phyloP scores from a whole-genome alignment of 1,284 basidiomycete species.

The Bjerkandera adusta region DNA sequence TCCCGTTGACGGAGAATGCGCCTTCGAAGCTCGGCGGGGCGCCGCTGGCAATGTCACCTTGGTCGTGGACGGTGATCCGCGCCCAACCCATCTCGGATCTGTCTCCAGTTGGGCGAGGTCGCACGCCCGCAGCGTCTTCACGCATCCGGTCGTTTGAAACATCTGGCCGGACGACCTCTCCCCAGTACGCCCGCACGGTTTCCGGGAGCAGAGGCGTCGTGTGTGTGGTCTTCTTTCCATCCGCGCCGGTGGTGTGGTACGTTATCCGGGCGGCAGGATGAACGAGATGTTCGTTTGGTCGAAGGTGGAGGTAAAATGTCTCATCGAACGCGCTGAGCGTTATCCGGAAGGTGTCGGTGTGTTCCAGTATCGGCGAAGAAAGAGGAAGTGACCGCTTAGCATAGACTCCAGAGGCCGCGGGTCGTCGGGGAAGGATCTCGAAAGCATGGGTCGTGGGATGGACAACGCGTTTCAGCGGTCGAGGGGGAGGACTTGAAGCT shows the following conservation, averaged over 20 bases:
- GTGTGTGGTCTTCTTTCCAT: slow-evolving; percentile 38
- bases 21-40: slow-evolving; percentile 70
- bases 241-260: slow-evolving; percentile 47
- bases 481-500: slow-evolving; percentile 52
- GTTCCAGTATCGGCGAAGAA: slow-evolving; percentile 44
- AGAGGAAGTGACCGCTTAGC: slow-evolving; percentile 32
- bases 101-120: slow-evolving; percentile 38
- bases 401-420: slow-evolving; percentile 30
- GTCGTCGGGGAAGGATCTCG: slow-evolving; percentile 62
- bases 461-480: slow-evolving; percentile 55
- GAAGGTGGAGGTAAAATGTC: slow-evolving; percentile 64
- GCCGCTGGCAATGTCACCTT: slow-evolving; percentile 49
- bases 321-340: slow-evolving; percentile 63
- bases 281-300: slow-evolving; percentile 73
- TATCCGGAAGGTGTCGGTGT: slow-evolving; percentile 66
- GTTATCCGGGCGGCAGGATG: slow-evolving; percentile 74
- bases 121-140: slow-evolving; percentile 54
- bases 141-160: slow-evolving; percentile 52
- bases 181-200: slow-evolving; percentile 61
- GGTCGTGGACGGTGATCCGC: slow-evolving; percentile 66
- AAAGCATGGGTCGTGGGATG: slow-evolving; percentile 59
- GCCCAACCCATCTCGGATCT: slow-evolving; percentile 62
- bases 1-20: slow-evolving; percentile 67
- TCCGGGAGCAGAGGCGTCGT: slow-evolving; percentile 54
- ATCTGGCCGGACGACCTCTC: slow-evolving; percentile 59